These are phyloP conservation scores for Diaporthe humulicola DNA, from an alignment of 2,329 filamentous ascomycete genomes.

Conservation along the genomic window DNA sequence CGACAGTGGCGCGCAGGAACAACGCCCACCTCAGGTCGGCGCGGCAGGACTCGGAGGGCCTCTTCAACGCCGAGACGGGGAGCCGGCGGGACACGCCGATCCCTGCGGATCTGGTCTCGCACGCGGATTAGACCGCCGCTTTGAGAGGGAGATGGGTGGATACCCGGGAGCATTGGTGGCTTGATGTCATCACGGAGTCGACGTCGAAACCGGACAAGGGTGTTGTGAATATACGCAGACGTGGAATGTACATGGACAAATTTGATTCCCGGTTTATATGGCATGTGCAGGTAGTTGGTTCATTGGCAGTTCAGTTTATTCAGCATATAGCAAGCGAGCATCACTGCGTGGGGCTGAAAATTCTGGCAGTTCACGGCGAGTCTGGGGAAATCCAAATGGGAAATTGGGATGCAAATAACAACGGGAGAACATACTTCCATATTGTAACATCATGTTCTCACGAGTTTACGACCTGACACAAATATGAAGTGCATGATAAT, in stretches of 20 bases:
- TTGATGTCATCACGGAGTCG: not conserved
- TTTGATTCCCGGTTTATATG: not conserved
- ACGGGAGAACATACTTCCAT: not conserved
- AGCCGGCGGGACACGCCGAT: slow-evolving; percentile 52
- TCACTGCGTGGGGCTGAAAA: slow-evolving; percentile 23
- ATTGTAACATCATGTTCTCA: not conserved
- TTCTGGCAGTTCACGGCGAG: not conserved
- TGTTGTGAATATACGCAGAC: slow-evolving; percentile 6
- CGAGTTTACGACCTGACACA: not conserved
- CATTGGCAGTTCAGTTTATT: slow-evolving; percentile 11
- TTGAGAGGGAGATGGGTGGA: not conserved
- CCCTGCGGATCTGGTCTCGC: slow-evolving; percentile 47
- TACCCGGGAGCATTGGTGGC: slow-evolving; percentile 16
- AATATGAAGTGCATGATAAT: not conserved
- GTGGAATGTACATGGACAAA: not conserved
- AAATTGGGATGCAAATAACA: not conserved
- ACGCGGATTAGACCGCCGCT: not conserved
- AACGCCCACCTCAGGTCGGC: slow-evolving; percentile 34
- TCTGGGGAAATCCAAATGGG: not conserved
- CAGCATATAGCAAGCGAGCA: slow-evolving; percentile 35
- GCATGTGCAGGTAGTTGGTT: slow-evolving; percentile 13
- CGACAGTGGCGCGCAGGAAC: slow-evolving; percentile 47
- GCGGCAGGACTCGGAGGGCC: slow-evolving; percentile 47
- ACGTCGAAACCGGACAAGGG: not conserved
- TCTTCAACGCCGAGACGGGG: slow-evolving; percentile 47